phyloP scores from a whole-genome alignment of 2,329 filamentous ascomycete species.

The Penicillium expansum region DNA sequence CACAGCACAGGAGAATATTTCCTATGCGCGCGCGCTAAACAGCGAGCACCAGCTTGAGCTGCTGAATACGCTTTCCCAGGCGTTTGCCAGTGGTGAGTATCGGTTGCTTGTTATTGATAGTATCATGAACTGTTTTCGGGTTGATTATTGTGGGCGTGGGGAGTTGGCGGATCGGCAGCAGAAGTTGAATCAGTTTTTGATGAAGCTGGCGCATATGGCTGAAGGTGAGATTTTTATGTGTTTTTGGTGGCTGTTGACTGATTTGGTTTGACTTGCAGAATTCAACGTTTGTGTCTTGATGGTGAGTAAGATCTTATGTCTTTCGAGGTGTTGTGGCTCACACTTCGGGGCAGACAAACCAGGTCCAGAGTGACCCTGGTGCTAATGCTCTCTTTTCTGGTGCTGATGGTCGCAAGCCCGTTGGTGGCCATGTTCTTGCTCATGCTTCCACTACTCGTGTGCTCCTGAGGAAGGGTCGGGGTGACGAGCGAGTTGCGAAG shows the following conservation, averaged over 20 bases:
- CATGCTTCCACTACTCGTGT: conserved; percentile 67
- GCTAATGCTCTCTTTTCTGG: conserved; percentile 66
- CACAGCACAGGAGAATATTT: conserved; percentile 64
- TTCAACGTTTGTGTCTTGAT: conserved; percentile 66
- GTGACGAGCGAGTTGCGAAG: conserved; percentile 68
- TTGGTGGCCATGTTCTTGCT: conserved; percentile 66
- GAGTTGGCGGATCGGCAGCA: conserved; percentile 68
- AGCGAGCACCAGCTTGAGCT: conserved; percentile 65
- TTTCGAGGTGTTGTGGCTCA: conserved; percentile 4
- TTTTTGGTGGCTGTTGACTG: conserved; percentile 3
- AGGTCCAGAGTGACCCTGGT: conserved; percentile 69
- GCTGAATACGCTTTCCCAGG: conserved; percentile 59
- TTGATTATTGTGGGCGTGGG: conserved; percentile 65
- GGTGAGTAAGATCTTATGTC: conserved; percentile 38
- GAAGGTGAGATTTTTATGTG: conserved; percentile 47
- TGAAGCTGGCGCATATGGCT: conserved; percentile 62
- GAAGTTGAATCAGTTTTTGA: conserved; percentile 64
- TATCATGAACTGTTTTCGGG: conserved; percentile 67
- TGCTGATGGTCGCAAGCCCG: conserved; percentile 65
- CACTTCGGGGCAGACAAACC: conserved; percentile 55
- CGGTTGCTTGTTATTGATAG: conserved; percentile 67
- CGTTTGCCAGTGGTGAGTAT: conserved; percentile 63
- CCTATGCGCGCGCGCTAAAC: conserved; percentile 63
- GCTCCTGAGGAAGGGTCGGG: conserved; percentile 65
- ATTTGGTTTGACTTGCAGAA: conserved; percentile 41